Evolutionary conservation across 2,329 filamentous ascomycete species (phyloP), one percentile per base, ranked within the genome.

Genomic region (Arthrobotrys sinensis): DNA sequence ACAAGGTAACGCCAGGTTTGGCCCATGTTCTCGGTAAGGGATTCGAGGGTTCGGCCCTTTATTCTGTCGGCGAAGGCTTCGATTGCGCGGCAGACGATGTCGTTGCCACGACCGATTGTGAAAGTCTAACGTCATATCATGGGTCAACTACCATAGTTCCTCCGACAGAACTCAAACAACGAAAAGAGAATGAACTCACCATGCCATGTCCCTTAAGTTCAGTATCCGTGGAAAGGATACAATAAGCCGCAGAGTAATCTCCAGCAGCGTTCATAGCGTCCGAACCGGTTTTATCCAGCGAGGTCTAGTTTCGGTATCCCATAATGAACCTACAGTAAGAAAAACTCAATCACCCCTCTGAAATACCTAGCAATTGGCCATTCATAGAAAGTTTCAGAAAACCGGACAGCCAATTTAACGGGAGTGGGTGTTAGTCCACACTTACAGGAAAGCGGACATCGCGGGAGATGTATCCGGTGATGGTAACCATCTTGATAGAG

Each of bases 261-360:
- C 93, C 92, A 1, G 94, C 93, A 2, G 93, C 92, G 83, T 97
- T 97, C 94, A 97, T 97, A 83, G 93, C 94, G 89, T 97, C 94
- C 7, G 93, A 96, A 82, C 94, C 94, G n/a, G 93, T 97, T 86
- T 95, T 96, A 86, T 97, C 93, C 79, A 97, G 90, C 46, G 94
- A 97, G n/a, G 94, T 97, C 84, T 89, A 79, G 16, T 46, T 55
- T 43, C 19, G 4, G 3, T 21, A 43, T 36, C 16, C n/a, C 57
- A 36, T 63, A n/a, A 32, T 12, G 46, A 36, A 36, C 36, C 66
- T 78, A 71, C 16, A 68, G 52, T 68, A 67, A 77, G 57, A 65
- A 70, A 55, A 73, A 46, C 50, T 67, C 64, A 71, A 77, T 77
- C 73, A 77, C 60, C 46, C 73, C 50, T 70, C 48, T 67, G 65